A percentile compares a stretch with the other conserved stretches of the same genome.
Conservation (phyloP, 495 filamentous ascomycete genomes). For the Hypoxylon fragiforme region DNA sequence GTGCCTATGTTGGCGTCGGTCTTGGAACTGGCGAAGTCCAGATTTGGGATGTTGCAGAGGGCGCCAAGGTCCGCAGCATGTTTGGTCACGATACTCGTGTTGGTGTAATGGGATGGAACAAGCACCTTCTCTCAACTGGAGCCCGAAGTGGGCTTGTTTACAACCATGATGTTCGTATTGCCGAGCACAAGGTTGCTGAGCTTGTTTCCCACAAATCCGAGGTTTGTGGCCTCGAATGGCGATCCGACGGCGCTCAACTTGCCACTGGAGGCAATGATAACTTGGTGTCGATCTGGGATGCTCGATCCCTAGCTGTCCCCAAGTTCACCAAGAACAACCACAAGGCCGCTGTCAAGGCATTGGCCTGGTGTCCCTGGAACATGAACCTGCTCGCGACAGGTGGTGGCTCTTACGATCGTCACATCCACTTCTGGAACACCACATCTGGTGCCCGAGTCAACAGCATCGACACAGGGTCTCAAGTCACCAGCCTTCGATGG, state of each 20-base stretch:
- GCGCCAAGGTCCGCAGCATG: constrained; percentile 95
- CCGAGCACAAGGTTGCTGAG: constrained; percentile 96
- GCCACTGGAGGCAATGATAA: constrained; percentile 98
- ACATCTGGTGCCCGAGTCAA: constrained; percentile 96
- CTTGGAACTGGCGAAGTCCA: constrained; percentile 95
- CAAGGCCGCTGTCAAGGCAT: constrained; percentile 95
- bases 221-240: constrained; percentile 97
- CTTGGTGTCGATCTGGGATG: constrained; percentile 98
- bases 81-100: constrained; percentile 95
- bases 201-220: constrained; percentile 95
- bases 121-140: constrained; percentile 93
- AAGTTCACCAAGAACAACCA: constrained; percentile 99
- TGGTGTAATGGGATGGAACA: constrained; percentile 97
- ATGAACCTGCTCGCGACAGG: constrained; percentile 94
- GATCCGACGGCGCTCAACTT: constrained; percentile 91
- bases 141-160: constrained; percentile 93
- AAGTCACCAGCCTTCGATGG: constrained; percentile 95
- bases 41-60: constrained; percentile 98
- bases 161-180: constrained; percentile 98
- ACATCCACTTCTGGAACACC: constrained; percentile 99
- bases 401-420: constrained; percentile 91
- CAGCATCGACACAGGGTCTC: constrained; percentile 96
- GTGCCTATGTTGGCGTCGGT: constrained; percentile 93
- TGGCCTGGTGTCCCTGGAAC: constrained; percentile 99
- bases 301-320: constrained; percentile 84